A percentile compares a stretch with the other conserved stretches of the same genome.
phyloP scores from a whole-genome alignment of 2,329 filamentous ascomycete genomes.

The Hymenoscyphus fraxineus region DNA sequence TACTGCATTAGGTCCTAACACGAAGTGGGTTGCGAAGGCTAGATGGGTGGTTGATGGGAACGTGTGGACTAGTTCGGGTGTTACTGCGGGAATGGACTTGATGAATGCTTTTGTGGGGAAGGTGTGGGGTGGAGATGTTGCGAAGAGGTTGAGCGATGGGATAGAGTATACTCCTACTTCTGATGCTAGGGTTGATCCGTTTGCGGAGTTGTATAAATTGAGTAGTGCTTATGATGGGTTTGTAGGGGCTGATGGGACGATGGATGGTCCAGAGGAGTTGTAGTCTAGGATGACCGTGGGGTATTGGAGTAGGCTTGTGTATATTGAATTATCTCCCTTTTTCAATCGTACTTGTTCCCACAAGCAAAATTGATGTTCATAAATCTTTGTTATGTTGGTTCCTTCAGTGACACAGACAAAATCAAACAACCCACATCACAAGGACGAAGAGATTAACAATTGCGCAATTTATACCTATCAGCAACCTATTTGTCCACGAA shows the following conservation, averaged over 20 bases:
- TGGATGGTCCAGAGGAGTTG: background rate
- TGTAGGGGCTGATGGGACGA: background rate
- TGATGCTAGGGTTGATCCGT: constrained; percentile 38
- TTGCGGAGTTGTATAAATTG: constrained; percentile 15
- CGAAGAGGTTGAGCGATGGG: constrained; percentile 44
- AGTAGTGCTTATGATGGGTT: constrained; percentile 12
- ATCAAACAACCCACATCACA: no score
- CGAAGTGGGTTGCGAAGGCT: constrained; percentile 58
- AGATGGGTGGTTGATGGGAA: constrained; percentile 62
- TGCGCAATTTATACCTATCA: no score
- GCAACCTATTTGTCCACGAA: no score
- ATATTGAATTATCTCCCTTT: no score
- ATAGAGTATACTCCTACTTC: constrained; percentile 57
- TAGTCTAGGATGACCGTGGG: background rate
- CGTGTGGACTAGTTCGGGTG: constrained; percentile 62
- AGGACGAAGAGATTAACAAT: no score
- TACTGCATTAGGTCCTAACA: constrained; percentile 44
- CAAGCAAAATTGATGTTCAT: no score
- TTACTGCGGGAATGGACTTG: constrained; percentile 60
- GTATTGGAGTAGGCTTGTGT: background rate
- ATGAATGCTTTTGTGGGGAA: constrained; percentile 53
- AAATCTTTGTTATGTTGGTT: no score
- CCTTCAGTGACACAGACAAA: no score
- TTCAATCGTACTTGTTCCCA: no score
- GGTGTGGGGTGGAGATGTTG: constrained; percentile 50